Percentiles rank a stretch among this genome's conserved stretches.
phyloP scores from a whole-genome alignment of 495 filamentous ascomycete species.

The Echria macrotheca region DNA sequence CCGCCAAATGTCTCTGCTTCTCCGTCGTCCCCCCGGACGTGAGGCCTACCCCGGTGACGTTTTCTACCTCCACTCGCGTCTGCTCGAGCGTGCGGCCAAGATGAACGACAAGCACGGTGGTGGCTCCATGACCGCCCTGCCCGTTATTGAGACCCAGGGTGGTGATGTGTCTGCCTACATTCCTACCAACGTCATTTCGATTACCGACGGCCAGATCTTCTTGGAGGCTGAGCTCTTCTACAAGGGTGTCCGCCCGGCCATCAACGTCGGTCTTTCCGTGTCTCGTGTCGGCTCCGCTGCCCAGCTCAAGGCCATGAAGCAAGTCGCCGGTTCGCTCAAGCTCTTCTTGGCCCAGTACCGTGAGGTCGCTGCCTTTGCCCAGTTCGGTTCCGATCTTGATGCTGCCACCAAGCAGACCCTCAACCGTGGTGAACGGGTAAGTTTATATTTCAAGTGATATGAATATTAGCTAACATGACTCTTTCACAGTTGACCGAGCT shows the following conservation, averaged over 20 bases:
- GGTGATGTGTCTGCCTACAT: constrained; percentile 99
- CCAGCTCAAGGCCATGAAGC: constrained; percentile 99
- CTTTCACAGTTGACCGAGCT: constrained; percentile 72
- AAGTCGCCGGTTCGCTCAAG: constrained; percentile 99
- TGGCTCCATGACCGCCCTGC: constrained; percentile 95
- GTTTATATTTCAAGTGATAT: constrained; percentile 23
- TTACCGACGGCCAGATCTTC: constrained; percentile 99
- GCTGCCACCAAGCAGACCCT: constrained; percentile 98
- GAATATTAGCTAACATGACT: constrained; percentile 7
- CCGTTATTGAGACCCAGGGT: constrained; percentile 99
- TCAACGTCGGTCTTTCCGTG: constrained; percentile 99
- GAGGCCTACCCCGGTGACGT: constrained; percentile 99
- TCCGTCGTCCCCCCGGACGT: constrained; percentile 98
- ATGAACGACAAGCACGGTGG: constrained; percentile 94
- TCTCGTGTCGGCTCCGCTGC: constrained; percentile 99
- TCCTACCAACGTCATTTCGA: constrained; percentile 99
- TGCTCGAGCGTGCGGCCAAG: constrained; percentile 98
- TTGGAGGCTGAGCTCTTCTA: constrained; percentile 99
- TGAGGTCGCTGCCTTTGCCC: constrained; percentile 99
- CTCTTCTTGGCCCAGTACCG: constrained; percentile 99
- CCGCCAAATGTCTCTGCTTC: constrained; percentile 98
- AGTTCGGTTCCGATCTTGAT: constrained; percentile 99
- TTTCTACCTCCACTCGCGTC: constrained; percentile 99
- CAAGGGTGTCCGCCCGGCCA: constrained; percentile 99
- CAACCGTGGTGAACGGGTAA: constrained; percentile 95